phyloP scores from a whole-genome alignment of 2,329 filamentous ascomycete species.

The Exophiala sp. region DNA sequence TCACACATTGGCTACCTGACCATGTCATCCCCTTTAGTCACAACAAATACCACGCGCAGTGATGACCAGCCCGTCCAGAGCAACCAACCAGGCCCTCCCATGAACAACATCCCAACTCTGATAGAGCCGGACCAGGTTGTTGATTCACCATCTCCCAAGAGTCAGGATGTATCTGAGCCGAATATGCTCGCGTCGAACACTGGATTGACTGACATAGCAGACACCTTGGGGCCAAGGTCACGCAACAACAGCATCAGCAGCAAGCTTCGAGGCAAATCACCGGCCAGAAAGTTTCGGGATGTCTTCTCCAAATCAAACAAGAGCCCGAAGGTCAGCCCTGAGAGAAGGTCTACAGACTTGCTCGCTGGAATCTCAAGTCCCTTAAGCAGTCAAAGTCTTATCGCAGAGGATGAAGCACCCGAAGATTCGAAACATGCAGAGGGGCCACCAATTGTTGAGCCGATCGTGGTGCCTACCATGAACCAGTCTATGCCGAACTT shows the following conservation, averaged over 20 bases:
- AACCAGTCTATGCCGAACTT: conserved; percentile 22
- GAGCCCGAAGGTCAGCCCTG: conserved; percentile 48
- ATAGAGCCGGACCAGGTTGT: conserved; percentile 12
- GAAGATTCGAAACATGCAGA: conserved; percentile 7
- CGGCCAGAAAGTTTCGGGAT: conserved; percentile 67
- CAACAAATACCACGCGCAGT: conserved; percentile 47
- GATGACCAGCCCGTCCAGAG: conserved; percentile 35
- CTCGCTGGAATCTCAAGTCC: conserved; percentile 9
- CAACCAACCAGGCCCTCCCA: conserved; percentile 24
- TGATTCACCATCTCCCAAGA: conserved; percentile 19
- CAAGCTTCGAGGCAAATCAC: conserved; percentile 61
- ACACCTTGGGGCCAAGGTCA: conserved; percentile 35
- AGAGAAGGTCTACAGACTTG: conserved; percentile 31
- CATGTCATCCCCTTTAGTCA: conserved; percentile 65
- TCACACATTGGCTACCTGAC: conserved; percentile 67
- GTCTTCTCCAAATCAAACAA: conserved; percentile 61
- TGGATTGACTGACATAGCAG: conserved; percentile 31
- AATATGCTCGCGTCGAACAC: conserved; percentile 26
- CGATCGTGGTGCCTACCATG: conserved; percentile 3
- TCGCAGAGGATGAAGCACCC: conserved; percentile 32
- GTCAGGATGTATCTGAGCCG: conserved; percentile 1
- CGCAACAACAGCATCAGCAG: conserved; percentile 29
- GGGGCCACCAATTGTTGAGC: background rate
- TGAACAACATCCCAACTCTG: conserved; percentile 19
- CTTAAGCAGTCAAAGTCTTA: conserved; percentile 34